Base-by-base conservation (phyloP, 257 asterid species). In the Craterostigma plantagineum region DNA sequence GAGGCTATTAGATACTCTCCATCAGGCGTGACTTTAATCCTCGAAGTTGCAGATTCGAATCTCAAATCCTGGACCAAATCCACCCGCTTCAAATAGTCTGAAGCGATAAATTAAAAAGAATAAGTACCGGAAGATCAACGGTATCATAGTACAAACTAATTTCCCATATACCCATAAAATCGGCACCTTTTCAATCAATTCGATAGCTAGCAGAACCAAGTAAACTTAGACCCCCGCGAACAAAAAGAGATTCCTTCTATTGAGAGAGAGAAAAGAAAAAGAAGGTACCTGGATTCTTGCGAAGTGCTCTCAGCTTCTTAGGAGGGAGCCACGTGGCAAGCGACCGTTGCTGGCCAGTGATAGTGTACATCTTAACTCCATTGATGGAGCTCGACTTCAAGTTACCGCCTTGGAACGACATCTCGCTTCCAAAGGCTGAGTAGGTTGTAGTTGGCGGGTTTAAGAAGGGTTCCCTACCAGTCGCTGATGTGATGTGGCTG, bases 1-100 rank as follows among this genome's bases (percentile, higher is more conserved):
- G 98, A 76, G 13, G 93, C 95, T 23, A 87, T 66, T 16, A 87
- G 64, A 62, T 73, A 87, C 65, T 87, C 91, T 30, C 92, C 98
- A 51, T 87, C 90, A 16, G 92, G 79, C 16, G 93, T 64, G 44
- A 61, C 76, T 71, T 82, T 79, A 66, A 87, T 76, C 57, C 82
- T 74, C 53, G 81, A 71, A 10, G 84, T 76, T 1, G 93, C 72
- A 15, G 95, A 81, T 60, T 82, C 98, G 62, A 87, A 87, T 63
- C 75, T 68, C 92, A 87, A 72, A 59, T 87, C 95, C 56, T 87
- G 98, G 34, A 87, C 49, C 58, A 87, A 63, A 15, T 87, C 93
- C 59, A 87, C 73, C 45, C 93, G 68, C 55, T 70, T 77, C 87
- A 63, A 44, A 63, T 87, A 79, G 52, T 77, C 95, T 79, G 67